phyloP scores from a whole-genome alignment of 2,329 filamentous ascomycete genomes.

The Clonostachys sp. region DNA sequence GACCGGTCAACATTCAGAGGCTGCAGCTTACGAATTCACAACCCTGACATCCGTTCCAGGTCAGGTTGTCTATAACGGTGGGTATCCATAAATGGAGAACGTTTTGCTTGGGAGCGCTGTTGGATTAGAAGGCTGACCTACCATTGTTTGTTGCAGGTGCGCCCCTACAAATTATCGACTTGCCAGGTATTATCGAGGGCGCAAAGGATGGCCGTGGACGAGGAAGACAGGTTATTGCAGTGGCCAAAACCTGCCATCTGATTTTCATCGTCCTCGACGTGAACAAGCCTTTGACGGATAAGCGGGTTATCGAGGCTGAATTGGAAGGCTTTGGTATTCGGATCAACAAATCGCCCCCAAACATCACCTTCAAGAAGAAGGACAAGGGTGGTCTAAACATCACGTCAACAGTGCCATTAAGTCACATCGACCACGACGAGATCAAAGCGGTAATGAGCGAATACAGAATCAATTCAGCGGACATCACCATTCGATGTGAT shows the following conservation, averaged over 20 bases:
- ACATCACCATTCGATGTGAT: conserved; percentile 96
- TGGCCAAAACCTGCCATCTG: conserved; percentile 96
- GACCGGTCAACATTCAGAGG: conserved; percentile 96
- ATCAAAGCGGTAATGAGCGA: conserved; percentile 98
- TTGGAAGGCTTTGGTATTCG: conserved; percentile 96
- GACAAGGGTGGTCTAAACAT: conserved; percentile 96
- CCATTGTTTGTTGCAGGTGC: conserved; percentile 48
- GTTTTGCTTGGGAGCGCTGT: not conserved
- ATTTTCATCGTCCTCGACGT: conserved; percentile 99
- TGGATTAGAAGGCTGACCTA: not conserved
- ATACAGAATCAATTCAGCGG: conserved; percentile 93
- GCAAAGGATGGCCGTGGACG: conserved; percentile 97
- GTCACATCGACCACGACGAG: conserved; percentile 91
- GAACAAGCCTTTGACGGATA: conserved; percentile 96
- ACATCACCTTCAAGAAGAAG: conserved; percentile 99
- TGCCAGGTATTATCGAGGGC: conserved; percentile 97
- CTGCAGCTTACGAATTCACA: conserved; percentile 96
- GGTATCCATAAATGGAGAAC: conserved; percentile 6
- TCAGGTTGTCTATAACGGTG: conserved; percentile 89
- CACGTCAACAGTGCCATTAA: conserved; percentile 87
- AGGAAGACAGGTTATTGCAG: conserved; percentile 96
- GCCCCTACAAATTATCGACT: conserved; percentile 95
- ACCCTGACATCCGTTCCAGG: conserved; percentile 96
- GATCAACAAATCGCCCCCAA: conserved; percentile 95
- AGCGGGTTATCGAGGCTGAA: conserved; percentile 90